Base-by-base conservation (phyloP, 345 rosid genomes). In the Eucalyptus camaldulensis region DNA sequence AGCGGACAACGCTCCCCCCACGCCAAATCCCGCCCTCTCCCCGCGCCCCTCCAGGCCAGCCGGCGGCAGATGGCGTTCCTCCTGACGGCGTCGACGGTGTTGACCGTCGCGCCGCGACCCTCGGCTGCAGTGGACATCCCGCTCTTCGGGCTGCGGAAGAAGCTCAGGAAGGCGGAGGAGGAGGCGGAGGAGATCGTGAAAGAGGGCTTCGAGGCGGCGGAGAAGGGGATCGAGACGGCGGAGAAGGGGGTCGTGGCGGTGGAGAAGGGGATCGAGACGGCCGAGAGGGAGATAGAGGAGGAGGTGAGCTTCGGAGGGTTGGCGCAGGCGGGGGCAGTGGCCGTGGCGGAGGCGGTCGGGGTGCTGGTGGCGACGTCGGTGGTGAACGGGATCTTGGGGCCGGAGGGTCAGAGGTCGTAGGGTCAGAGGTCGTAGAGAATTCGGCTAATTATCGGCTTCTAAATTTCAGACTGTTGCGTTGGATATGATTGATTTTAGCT, bases 281-380 rank as follows among this genome's bases (percentile, higher is more conserved):
- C 92, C 7, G 97, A 96, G 89, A 90, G 45, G 92, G 96, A 90
- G 54, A 87, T 96, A 14, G 95, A 89, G 89, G 88, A 58, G 14
- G 91, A 93, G 22, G 92, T 92, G 90, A 91, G 95, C 89, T 95
- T 95, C 27, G 95, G 94, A 13, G 97, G 93, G 29, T n/a, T 95
- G 87, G 96, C 97, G 22, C 99, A 96, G 94, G 99, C 99, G 2
- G 97, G 96, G 40, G 94, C 87, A 2, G 99, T 96, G 89, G 96
- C 92, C 12, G 97, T 91, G 67, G 99, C 99, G 12, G 99, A 97
- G 94, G 92, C 91, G 10, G 89, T 95, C 25, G 99, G 96, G 10
- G 93, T 96, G 87, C 88, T 94, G 87, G 95, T 95, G 16, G 99
- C 95, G 67, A 94, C 95, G 86, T 91, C 99, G 7, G 91, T 96